Base-by-base conservation (phyloP, 768 basidiomycete genomes). In the Suillus cothurnatus region DNA sequence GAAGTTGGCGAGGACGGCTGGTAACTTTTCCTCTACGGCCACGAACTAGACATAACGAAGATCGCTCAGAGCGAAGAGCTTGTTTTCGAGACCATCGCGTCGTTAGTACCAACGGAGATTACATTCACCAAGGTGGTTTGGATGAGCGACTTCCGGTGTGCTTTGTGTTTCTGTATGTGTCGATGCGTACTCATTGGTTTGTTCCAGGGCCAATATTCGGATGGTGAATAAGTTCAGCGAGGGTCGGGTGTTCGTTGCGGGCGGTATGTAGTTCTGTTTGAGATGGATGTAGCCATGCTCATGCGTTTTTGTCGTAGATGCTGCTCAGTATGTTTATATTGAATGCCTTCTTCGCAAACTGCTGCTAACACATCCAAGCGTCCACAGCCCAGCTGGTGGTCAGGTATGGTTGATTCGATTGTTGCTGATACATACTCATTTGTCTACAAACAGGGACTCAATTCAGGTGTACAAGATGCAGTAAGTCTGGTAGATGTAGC, bases 401-500 rank as follows among this genome's bases (percentile, higher is more conserved):
- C 53, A 55, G 53, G 31, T 55, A 21, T 55, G 53, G 11, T 21
- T 55, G 11, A 11, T 55, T 12, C 5, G 2, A 14, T 21, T 43
- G 41, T 43, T 43, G 41, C 31, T 21, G 6, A 32, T 7, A 21
- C 21, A 0, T n/a, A 21, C 19, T 23, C 31, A 55, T 55, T 31
- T 32, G 2, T 21, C 21, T 14, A 64, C 19, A 68, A 70, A 12
- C 72, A 79, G 65, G 82, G 81, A 12, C 66, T 81, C n/a, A 80
- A 80, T 65, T 74, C 74, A 21, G 69, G 73, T 53, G 69, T 80
- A 11, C 80, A 81, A 66, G 81, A 82, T 68, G 66, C 76, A 19
- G 80, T 82, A 63, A 47, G 79, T 64, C 6, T 9, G 28, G 31
- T 59, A 4, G 34, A 23, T 17, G 6, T n/a, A 15, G 2, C 21